These are phyloP conservation scores for Aspergillus wentii DNA, from an alignment of 495 filamentous ascomycete species.

Conservation along the genomic window DNA sequence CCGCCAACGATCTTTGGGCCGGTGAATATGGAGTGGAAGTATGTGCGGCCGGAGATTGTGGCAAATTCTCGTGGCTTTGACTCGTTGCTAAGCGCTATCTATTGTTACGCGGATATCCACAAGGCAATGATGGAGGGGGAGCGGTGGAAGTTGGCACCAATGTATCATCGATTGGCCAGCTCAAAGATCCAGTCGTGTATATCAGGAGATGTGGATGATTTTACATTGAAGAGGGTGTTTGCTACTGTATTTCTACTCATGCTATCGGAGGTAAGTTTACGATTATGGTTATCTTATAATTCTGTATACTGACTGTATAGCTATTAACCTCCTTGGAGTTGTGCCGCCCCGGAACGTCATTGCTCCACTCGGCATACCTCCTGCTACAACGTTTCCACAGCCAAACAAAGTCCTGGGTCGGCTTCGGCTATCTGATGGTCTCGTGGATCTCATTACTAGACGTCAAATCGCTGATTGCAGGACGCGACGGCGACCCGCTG, in stretches of 20 bases:
- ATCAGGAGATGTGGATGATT: conserved; percentile 22
- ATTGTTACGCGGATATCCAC: conserved; percentile 34
- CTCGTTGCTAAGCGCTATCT: conserved; percentile 26
- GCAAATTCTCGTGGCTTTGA: conserved; percentile 20
- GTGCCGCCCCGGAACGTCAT: conserved; percentile 26
- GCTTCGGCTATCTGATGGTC: conserved; percentile 22
- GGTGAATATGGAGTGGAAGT: conserved; percentile 32
- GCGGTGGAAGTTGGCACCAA: conserved; percentile 25
- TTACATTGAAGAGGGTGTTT: conserved; percentile 23
- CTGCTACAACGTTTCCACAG: conserved; percentile 29
- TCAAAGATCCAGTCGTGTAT: conserved; percentile 30
- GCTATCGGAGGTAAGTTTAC: conserved; percentile 30
- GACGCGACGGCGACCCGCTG: conserved; percentile 35
- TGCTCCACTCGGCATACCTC: conserved; percentile 31
- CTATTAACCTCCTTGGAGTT: conserved; percentile 23
- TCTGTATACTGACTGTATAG: conserved; percentile 9
- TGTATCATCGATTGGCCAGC: conserved; percentile 28
- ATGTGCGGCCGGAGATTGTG: conserved; percentile 22
- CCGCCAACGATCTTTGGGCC: conserved; percentile 34
- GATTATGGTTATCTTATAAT: not conserved
- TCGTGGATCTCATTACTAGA: conserved; percentile 36
- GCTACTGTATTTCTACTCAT: conserved; percentile 32
- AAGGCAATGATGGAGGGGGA: conserved; percentile 25
- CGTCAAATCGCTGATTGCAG: conserved; percentile 37
- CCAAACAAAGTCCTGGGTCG: conserved; percentile 26